These are phyloP conservation scores for Sugiyamaella lignohabitans DNA, from an alignment of 805 yeast genomes.

Conservation along the genomic window DNA sequence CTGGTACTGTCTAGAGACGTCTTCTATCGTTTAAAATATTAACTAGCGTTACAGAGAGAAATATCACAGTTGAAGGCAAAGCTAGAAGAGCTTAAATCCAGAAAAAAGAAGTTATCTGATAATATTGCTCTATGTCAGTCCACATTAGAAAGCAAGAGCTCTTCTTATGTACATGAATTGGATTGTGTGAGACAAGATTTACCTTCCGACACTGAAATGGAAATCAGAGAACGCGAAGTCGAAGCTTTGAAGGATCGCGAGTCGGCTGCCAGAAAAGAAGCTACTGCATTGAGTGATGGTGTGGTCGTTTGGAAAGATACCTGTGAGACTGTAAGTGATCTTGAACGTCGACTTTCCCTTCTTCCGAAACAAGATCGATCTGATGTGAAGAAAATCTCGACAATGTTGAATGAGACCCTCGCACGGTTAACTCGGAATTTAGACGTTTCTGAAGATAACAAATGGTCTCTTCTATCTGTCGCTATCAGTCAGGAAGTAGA, in stretches of 20 bases:
- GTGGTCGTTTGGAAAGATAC: slow-evolving; percentile 18
- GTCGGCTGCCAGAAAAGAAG: slow-evolving; percentile 11
- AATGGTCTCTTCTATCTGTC: slow-evolving; percentile 26
- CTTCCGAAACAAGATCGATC: slow-evolving; percentile 10
- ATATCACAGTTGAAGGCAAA: slow-evolving; percentile 17
- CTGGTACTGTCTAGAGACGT: no score
- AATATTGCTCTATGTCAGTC: slow-evolving; percentile 6
- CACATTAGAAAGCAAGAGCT: slow-evolving; percentile 8
- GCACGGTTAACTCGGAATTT: slow-evolving; percentile 12
- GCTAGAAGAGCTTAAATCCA: slow-evolving; percentile 11
- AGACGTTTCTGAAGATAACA: slow-evolving; percentile 16
- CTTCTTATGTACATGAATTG: slow-evolving; percentile 11
- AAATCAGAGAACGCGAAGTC: slow-evolving; percentile 5
- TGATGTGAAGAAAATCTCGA: slow-evolving; percentile 17
- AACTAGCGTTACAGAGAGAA: slow-evolving; percentile 8
- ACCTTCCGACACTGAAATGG: slow-evolving; percentile 11
- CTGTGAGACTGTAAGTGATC: slow-evolving; percentile 10
- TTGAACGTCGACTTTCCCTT: slow-evolving; percentile 19
- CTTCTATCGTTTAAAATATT: no score
- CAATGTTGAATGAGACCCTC: slow-evolving; percentile 12
- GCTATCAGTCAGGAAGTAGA: slow-evolving; percentile 30
- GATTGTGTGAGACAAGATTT: neutral
- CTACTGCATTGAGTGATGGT: slow-evolving; percentile 16
- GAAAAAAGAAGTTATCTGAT: slow-evolving; percentile 9
- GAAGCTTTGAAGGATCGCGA: slow-evolving; percentile 11